Evolutionary conservation across 768 basidiomycete species (phyloP), one percentile per base, ranked within the genome.

Genomic region (Lactifluus hygrophoroides): DNA sequence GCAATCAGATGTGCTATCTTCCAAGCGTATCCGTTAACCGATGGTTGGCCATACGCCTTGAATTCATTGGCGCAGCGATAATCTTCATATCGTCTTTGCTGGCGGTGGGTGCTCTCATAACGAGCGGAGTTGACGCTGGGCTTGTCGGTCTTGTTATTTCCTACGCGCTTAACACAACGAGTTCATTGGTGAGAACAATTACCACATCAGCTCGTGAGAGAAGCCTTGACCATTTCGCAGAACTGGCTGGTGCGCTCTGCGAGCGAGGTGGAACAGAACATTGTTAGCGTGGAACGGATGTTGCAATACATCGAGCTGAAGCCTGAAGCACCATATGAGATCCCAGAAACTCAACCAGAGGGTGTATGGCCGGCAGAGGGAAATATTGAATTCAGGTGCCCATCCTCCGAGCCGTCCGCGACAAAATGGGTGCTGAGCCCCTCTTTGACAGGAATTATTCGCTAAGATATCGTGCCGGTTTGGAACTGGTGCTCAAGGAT

Each of bases 201-300:
- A 21, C 19, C 45, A 43, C 44, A 27, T 27, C 9, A 37, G 25
- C 30, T 8, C 1, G 1, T 30, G 17, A 27, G n/a, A 10, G 23
- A 51, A 9, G 23, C 13, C 16, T 23, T 54, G 27, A 54, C 5
- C 16, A 10, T n/a, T 16, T 19, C 32, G 32, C 61, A 89, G 85
- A 88, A 90, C 66, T 89, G 88, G 88, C 76, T 90, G 6, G 88
- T 91, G 27, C 80, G 88, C 30, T 84, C 85, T 14, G 84, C 87
- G 3, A 88, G 85, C 65, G 93, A 94, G 69, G 89, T 93, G 13
- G 93, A 95, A 68, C 88, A 93, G 65, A 90, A 90, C 64, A 85
- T 92, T 65, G 90, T 93, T 59, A 90, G 88, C 66, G 88, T 91
- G 16, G 93, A 95, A 69, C 84, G 92, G 5, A 86, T 94, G 52